phyloP scores from a whole-genome alignment of 495 filamentous ascomycete genomes.

The Xylaria scruposa region DNA sequence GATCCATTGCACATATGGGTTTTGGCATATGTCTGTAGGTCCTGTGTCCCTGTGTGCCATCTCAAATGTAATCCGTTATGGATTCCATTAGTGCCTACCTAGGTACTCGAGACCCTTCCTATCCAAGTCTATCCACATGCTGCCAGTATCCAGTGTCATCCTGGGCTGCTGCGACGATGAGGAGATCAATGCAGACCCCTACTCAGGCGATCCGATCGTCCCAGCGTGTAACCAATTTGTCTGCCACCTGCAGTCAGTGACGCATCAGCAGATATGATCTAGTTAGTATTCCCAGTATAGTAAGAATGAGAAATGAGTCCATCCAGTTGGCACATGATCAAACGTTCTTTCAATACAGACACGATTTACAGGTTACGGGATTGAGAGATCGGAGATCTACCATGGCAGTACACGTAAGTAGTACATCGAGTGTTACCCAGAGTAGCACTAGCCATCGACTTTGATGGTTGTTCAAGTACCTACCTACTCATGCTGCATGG shows the following conservation, averaged over 20 bases:
- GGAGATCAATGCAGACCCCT: constrained; percentile 9
- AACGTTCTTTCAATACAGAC: not conserved
- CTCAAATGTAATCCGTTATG: not conserved
- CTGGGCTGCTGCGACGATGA: not conserved
- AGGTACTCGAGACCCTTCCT: constrained; percentile 2
- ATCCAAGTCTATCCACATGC: not conserved
- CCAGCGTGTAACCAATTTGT: constrained; percentile 7
- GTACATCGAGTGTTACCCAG: no score
- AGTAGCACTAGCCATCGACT: no score
- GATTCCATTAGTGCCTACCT: not conserved
- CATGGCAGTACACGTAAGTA: no score
- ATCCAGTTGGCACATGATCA: not conserved
- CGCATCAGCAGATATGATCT: not conserved
- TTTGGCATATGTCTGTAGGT: not conserved
- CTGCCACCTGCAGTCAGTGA: not conserved
- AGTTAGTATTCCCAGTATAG: no score
- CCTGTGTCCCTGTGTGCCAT: not conserved
- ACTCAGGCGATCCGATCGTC: constrained; percentile 15
- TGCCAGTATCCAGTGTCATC: constrained; percentile 8
- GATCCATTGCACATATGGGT: not conserved
- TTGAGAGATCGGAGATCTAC: no score
- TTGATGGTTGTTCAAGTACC: not conserved
- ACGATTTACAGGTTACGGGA: no score
- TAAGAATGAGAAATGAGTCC: no score
- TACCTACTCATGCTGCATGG: not conserved